phyloP scores from a whole-genome alignment of 495 filamentous ascomycete species.

The Penicillium macrosclerotiorum region DNA sequence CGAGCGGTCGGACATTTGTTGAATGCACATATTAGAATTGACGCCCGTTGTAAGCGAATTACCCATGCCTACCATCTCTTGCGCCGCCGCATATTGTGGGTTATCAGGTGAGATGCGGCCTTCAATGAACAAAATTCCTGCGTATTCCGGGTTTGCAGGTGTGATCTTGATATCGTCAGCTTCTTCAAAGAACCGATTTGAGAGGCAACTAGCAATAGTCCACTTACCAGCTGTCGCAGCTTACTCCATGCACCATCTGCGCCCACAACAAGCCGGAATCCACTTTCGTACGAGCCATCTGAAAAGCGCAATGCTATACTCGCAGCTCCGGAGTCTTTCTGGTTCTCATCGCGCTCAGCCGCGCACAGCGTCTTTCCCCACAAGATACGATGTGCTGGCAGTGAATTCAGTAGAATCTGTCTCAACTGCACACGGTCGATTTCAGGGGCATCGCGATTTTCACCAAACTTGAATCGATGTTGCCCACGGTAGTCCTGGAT shows the following conservation, averaged over 20 bases:
- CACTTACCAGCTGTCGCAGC: slow-evolving; percentile 35
- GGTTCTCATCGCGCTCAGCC: slow-evolving; percentile 1
- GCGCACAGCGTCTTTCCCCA: slow-evolving; percentile 29
- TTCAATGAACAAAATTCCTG: slow-evolving; percentile 19
- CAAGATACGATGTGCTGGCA: slow-evolving; percentile 36
- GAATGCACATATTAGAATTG: slow-evolving; percentile 3
- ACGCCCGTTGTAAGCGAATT: slow-evolving; percentile 14
- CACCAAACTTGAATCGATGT: slow-evolving; percentile 3
- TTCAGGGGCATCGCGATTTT: slow-evolving; percentile 20
- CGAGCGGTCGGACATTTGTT: slow-evolving; percentile 16
- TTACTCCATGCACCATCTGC: slow-evolving; percentile 60
- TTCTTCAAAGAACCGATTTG: background rate
- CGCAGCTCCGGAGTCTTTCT: background rate
- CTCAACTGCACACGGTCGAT: slow-evolving; percentile 43
- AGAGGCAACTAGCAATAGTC: background rate
- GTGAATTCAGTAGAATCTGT: slow-evolving; percentile 40
- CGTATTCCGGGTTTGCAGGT: slow-evolving; percentile 12
- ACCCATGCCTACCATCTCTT: slow-evolving; percentile 14
- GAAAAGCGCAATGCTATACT: slow-evolving; percentile 6
- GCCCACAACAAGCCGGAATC: slow-evolving; percentile 43
- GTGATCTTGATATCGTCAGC: slow-evolving; percentile 9
- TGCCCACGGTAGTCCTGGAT: slow-evolving; percentile 5
- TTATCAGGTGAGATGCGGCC: slow-evolving; percentile 14
- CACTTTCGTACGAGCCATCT: slow-evolving; percentile 12
- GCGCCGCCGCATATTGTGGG: slow-evolving; percentile 12